Base-by-base conservation (phyloP, 306 rosid genomes). In the Quercus suber region DNA sequence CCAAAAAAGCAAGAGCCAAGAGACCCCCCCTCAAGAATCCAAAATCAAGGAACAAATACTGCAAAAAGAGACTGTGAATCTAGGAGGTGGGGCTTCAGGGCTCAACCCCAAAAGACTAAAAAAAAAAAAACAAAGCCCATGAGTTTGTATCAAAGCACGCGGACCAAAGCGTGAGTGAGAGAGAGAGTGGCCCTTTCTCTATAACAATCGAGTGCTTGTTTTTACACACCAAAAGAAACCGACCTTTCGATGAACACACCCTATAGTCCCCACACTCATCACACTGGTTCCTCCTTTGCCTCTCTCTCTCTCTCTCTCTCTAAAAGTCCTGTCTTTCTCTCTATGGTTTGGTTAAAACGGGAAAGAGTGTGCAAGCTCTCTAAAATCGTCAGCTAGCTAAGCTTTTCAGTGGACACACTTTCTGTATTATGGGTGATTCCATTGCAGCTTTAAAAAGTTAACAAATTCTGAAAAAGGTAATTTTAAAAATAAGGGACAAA, bases 391-490 rank as follows among this genome's bases (percentile, higher is more conserved):
- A 41, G 45, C 45, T 41, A 0, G 17, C 53, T 49, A 49, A 49
- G 53, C 53, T 49, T 11, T 78, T 88, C 81, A 84, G 89, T 84
- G 86, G 87, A 76, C 81, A 78, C 87, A 80, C 86, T 84, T 85
- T 71, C 85, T 73, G 87, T 71, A 76, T 10, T 69, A 67, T 19
- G 69, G 75, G 77, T 76, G 88, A 88, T 88, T 78, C 75, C 83
- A 78, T 87, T 70, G 93, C 97, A 96, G 96, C 98, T 91, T 93
- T 95, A 84, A 89, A 85, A 88, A 85, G 85, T 86, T 45, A 45
- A 30, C 8, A 51, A 31, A 0, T 49, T 41, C 45, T 41, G 45
- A 68, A 73, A 57, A 58, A 72, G 35, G 56, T 27, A 41, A 21
- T 52, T 51, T 76, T 20, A 45, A 41, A 65, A 28, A 25, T 31